Evolutionary conservation across 1,139 yeast genomes (phyloP), one percentile per base, ranked within the genome.

Genomic region (Meyerozyma guilliermondii): DNA sequence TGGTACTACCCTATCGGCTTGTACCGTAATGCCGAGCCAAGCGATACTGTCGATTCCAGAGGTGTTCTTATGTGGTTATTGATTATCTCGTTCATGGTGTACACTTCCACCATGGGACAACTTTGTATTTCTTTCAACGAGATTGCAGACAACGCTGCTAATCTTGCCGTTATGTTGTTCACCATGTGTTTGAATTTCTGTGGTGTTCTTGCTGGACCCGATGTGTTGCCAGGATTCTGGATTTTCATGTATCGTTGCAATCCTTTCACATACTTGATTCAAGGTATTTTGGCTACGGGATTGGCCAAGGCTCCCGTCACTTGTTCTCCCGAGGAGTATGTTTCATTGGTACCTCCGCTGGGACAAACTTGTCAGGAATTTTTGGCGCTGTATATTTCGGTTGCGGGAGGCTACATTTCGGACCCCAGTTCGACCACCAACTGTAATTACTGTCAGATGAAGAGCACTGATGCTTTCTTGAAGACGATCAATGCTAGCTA

Each of bases 1-100:
- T 87, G 87, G 81, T 88, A 87, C 63, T 88, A 85, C 58, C 94
- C 96, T 6, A 78, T 86, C 48, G 95, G 94, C 1, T 66, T 81
- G 45, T 78, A 80, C 54, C 45, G 56, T 9, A 82, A 82, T 58
- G 85, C 88, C 7, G 60, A 60, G 5, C 50, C 58, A 33, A 59
- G 55, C 27, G 51, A 58, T 41, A 31, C 49, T 1, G 59, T 58
- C 11, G 36, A 48, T 35, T 51, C 57, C 40, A 55, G 76, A 59
- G 73, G 83, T 66, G 62, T 69, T 45, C 56, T 69, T 46, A 59
- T 64, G 63, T 62, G 76, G 74, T 43, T 78, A 63, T 54, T 58
- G 59, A 56, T 70, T 71, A 63, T 73, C 45, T 63, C 75, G 3
- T 84, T 80, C 69, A 82, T 66, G 58, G 68, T 83, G 33, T 87